phyloP scores from a whole-genome alignment of 179 eudicot genomes.

The Silene noctiflora region DNA sequence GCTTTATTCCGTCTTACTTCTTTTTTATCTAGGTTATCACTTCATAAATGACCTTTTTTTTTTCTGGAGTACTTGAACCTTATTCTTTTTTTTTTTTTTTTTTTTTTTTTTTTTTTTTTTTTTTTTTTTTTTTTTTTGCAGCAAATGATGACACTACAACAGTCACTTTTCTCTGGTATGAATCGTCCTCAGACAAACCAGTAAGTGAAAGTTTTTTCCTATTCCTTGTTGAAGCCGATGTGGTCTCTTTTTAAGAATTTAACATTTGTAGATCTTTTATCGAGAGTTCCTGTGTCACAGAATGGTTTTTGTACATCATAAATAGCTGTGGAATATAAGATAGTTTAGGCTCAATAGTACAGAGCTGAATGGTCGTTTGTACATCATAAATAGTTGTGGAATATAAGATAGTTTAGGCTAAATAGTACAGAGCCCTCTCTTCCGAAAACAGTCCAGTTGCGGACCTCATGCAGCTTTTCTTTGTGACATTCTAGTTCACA shows the following conservation, averaged over 20 bases:
- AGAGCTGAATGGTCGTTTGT: background rate
- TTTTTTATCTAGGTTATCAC: background rate
- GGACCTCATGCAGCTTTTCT: background rate
- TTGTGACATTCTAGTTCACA: background rate
- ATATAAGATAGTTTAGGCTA: background rate
- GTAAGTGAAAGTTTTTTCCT: slow-evolving; percentile 41
- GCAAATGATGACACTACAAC: slow-evolving; percentile 81
- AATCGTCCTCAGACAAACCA: slow-evolving; percentile 63
- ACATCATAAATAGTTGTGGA: background rate
- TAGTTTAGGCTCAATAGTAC: background rate
- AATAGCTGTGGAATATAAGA: background rate
- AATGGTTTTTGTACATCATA: background rate
- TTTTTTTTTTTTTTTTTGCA: slow-evolving; percentile 35
- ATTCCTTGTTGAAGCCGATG: slow-evolving; percentile 11
- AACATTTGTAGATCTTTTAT: too few relatives aligned
- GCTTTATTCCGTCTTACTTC: background rate
- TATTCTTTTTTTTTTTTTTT: slow-evolving; percentile 19
- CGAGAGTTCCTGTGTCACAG: background rate
- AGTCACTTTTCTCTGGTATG: slow-evolving; percentile 53
- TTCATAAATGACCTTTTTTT: background rate
- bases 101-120: slow-evolving; percentile 22
- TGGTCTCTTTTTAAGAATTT: background rate
- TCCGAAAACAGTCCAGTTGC: too few relatives aligned
- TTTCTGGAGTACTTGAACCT: background rate
- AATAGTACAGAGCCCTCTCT: too few relatives aligned